Evolutionary conservation across 2,329 filamentous ascomycete species (phyloP).

Genomic region (Magnaporthiopsis incrustans): DNA sequence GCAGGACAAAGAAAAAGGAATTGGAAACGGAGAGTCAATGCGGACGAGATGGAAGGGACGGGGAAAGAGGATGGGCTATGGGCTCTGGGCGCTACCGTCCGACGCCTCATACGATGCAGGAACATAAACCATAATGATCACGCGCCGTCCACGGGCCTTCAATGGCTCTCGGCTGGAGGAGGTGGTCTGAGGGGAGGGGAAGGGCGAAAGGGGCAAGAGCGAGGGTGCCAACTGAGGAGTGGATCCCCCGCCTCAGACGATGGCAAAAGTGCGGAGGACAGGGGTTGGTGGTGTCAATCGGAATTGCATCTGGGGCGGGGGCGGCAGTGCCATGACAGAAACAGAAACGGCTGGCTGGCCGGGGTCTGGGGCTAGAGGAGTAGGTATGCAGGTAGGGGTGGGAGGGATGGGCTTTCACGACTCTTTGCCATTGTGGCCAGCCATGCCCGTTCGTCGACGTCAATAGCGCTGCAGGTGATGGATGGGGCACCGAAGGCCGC

Average conservation of each 20-base stretch:
- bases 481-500: too few species aligned
- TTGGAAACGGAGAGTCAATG: background rate
- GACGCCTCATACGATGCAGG: constrained; percentile 8
- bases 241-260: background rate
- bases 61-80: too few species aligned
- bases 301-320: constrained; percentile 2
- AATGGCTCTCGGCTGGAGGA: background rate
- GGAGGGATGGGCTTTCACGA: background rate
- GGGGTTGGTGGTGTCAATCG: constrained; percentile 1
- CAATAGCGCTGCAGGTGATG: background rate
- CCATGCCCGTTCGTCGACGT: background rate
- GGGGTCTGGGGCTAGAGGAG: background rate
- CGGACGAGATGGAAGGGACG: background rate
- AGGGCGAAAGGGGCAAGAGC: background rate
- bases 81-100: background rate
- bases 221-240: background rate
- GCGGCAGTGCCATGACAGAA: background rate
- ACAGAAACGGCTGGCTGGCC: background rate
- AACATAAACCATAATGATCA: constrained; percentile 9
- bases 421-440: background rate
- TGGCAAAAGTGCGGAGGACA: background rate
- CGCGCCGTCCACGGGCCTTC: constrained; percentile 2
- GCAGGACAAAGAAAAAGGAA: background rate
- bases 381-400: background rate
- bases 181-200: constrained; percentile 2